These are phyloP conservation scores for Cryoendolithus antarcticus DNA, from an alignment of 2,329 filamentous ascomycete genomes.

Conservation along the genomic window DNA sequence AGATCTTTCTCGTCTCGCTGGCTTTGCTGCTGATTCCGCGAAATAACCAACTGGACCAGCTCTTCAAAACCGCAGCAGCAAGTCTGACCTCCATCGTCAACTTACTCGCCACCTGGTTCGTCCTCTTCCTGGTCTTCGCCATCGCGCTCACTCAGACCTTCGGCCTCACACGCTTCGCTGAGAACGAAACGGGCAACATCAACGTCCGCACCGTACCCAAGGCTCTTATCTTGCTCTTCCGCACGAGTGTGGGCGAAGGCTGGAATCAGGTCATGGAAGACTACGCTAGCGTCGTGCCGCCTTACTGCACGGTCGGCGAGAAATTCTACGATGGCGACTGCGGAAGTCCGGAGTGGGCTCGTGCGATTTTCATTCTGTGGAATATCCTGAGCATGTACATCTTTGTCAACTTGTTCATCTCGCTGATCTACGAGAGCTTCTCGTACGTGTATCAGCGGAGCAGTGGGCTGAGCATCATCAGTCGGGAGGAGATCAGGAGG, in stretches of 20 bases:
- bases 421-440: constrained; percentile 97
- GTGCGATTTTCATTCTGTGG: constrained; percentile 85
- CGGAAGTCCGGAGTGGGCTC: constrained; percentile 78
- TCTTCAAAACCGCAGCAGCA: constrained; percentile 96
- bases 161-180: constrained; percentile 78
- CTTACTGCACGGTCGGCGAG: constrained; percentile 60
- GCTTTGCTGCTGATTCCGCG: constrained; percentile 83
- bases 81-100: constrained; percentile 86
- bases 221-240: constrained; percentile 82
- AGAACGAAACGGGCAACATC: constrained; percentile 59
- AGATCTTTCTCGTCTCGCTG: constrained; percentile 84
- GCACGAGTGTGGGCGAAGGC: constrained; percentile 84
- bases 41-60: constrained; percentile 91
- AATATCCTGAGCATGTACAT: constrained; percentile 99
- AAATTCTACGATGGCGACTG: constrained; percentile 84
- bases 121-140: constrained; percentile 89
- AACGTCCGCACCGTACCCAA: constrained; percentile 94
- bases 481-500: constrained; percentile 82
- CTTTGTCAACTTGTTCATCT: constrained; percentile 96
- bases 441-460: constrained; percentile 97
- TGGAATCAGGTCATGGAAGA: constrained; percentile 98
- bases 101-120: constrained; percentile 89
- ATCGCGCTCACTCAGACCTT: constrained; percentile 95
- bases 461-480: constrained; percentile 80
- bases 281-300: constrained; percentile 66